Conservation (phyloP, 108 stramenopile genomes). For the Skeletonema tropicum region DNA sequence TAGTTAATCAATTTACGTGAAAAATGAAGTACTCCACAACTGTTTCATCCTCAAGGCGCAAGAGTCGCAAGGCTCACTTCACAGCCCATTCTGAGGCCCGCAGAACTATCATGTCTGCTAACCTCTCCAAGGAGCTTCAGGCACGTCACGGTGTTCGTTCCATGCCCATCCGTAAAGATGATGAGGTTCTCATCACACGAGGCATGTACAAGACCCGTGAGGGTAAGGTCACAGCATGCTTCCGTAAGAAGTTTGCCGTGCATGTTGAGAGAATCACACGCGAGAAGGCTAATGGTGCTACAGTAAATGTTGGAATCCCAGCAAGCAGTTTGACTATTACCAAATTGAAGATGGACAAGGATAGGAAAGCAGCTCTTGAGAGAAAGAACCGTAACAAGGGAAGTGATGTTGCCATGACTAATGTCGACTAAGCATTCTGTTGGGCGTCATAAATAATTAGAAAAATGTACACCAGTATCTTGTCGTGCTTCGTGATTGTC, state of each 20-base stretch:
- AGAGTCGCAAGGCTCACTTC: constrained; percentile 99
- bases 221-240: constrained; percentile 96
- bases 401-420: constrained; percentile 92
- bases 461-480: constrained; percentile 8
- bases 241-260: constrained; percentile 98
- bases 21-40: constrained; percentile 86
- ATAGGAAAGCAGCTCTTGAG: constrained; percentile 95
- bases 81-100: constrained; percentile 91
- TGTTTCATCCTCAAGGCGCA: constrained; percentile 94
- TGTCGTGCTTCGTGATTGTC: not conserved
- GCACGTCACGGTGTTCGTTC: constrained; percentile 97
- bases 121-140: constrained; percentile 98
- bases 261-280: constrained; percentile 97
- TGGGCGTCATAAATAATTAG: constrained; percentile 9
- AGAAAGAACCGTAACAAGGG: constrained; percentile 91
- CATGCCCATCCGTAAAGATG: constrained; percentile 98
- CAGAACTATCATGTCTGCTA: constrained; percentile 94
- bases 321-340: constrained; percentile 96
- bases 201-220: constrained; percentile 97
- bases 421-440: constrained; percentile 88
- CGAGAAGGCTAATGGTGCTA: constrained; percentile 96
- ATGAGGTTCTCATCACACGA: constrained; percentile 96
- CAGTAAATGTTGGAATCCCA: constrained; percentile 93
- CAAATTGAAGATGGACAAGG: constrained; percentile 99
- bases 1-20: constrained; percentile 6